A percentile compares a stretch with the other conserved stretches of the same genome.
phyloP scores from a whole-genome alignment of 495 filamentous ascomycete genomes.

The Lepidopterella palustris region DNA sequence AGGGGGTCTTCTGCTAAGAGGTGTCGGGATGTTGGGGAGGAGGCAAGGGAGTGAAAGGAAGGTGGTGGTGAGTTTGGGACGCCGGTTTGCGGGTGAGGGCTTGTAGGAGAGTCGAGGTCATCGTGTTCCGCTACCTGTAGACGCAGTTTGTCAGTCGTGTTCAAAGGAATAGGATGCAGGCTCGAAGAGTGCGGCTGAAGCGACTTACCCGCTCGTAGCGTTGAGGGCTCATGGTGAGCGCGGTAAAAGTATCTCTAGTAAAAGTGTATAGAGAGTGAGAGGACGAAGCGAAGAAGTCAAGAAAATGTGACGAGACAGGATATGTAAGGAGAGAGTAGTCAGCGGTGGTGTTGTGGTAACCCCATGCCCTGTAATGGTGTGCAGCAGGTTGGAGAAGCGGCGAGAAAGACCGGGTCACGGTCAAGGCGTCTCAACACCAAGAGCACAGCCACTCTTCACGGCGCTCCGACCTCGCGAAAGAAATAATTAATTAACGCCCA shows the following conservation, averaged over 20 bases:
- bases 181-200: not conserved
- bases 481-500: not conserved
- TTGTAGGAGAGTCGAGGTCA: conserved; percentile 40
- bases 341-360: not conserved
- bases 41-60: conserved; percentile 81
- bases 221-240: conserved; percentile 65
- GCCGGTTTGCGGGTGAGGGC: conserved; percentile 35
- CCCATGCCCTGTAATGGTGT: not conserved
- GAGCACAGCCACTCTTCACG: not conserved
- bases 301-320: conserved; percentile 8
- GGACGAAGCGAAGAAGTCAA: conserved; percentile 23
- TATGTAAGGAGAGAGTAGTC: not conserved
- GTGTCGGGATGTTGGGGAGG: conserved; percentile 58
- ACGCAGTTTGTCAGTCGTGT: conserved; percentile 2
- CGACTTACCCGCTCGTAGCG: conserved; percentile 76
- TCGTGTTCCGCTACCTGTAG: conserved; percentile 40
- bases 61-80: conserved; percentile 84
- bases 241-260: not conserved
- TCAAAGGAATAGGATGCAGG: not conserved
- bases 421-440: not conserved
- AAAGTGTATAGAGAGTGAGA: conserved; percentile 23
- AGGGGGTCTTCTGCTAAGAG: conserved; percentile 48
- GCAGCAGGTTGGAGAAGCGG: not conserved
- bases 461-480: not conserved
- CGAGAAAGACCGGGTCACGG: not conserved